These are phyloP conservation scores for Fusarium caatingaense DNA, from an alignment of 2,329 filamentous ascomycete genomes.

Conservation along the genomic window DNA sequence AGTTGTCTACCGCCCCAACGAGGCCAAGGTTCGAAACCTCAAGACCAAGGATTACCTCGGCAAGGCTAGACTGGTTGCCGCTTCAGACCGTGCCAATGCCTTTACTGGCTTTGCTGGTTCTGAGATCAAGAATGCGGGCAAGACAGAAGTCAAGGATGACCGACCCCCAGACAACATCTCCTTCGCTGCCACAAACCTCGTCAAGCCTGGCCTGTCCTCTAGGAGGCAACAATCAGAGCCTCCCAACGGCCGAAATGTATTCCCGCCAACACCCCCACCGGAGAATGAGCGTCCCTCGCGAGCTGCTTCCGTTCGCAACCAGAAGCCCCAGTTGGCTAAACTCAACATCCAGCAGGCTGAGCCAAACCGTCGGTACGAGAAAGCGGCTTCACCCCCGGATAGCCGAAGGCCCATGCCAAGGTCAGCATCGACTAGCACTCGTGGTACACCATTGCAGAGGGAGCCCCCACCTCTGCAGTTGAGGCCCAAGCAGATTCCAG, in stretches of 20 bases:
- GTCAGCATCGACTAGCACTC: conserved; percentile 58
- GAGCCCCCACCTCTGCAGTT: conserved; percentile 48
- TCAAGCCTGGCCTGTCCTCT: conserved; percentile 84
- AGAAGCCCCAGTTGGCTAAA: conserved; percentile 70
- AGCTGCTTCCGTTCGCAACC: conserved; percentile 70
- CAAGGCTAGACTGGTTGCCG: conserved; percentile 92
- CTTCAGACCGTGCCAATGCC: conserved; percentile 81
- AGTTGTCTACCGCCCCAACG: conserved; percentile 93
- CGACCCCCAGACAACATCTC: conserved; percentile 86
- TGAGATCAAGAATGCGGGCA: conserved; percentile 78
- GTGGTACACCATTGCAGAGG: conserved; percentile 56
- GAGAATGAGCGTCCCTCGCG: conserved; percentile 80
- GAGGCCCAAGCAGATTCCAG: conserved; percentile 51
- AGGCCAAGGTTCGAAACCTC: conserved; percentile 97
- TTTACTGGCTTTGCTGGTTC: conserved; percentile 85
- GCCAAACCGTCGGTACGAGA: conserved; percentile 66
- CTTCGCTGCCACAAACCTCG: conserved; percentile 91
- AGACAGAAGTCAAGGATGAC: conserved; percentile 75
- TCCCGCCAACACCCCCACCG: conserved; percentile 98
- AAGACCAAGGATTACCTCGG: conserved; percentile 98
- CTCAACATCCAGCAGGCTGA: conserved; percentile 69
- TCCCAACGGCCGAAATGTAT: conserved; percentile 80
- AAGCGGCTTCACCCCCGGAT: conserved; percentile 61
- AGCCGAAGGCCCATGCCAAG: conserved; percentile 50
- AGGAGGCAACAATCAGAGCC: conserved; percentile 88